Conservation (phyloP, 441 rosid genomes). For the Gossypium trilobum region DNA sequence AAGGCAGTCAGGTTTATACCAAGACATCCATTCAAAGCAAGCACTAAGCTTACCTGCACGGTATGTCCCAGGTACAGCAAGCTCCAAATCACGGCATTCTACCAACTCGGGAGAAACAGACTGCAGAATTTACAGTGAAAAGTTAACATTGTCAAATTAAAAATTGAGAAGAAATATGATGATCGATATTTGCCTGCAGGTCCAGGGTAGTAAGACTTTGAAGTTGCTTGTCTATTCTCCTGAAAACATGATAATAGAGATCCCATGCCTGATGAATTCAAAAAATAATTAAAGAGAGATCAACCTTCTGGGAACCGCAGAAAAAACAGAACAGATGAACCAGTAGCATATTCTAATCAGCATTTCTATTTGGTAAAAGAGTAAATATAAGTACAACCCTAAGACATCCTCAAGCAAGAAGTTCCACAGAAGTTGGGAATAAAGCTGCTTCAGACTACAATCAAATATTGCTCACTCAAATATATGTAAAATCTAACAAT, state of each 20-base stretch:
- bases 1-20: conserved; percentile 2
- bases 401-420: neutral
- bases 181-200: conserved; percentile 54
- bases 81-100: conserved; percentile 83
- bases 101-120: conserved; percentile 94
- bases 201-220: conserved; percentile 86
- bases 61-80: conserved; percentile 98
- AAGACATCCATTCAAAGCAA: neutral
- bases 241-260: conserved; percentile 91
- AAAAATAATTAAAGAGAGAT: conserved; percentile 14
- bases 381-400: neutral
- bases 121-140: conserved; percentile 31
- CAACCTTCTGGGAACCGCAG: neutral
- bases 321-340: neutral
- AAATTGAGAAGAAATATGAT: conserved; percentile 8
- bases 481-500: neutral
- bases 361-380: neutral
- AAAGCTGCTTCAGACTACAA: neutral
- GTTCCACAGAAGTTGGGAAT: neutral
- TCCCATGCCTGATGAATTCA: conserved; percentile 85
- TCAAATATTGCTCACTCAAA: neutral
- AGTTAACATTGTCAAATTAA: conserved; percentile 22
- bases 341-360: neutral
- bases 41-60: conserved; percentile 54
- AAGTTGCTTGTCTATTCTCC: conserved; percentile 92